Evolutionary conservation across 2,329 filamentous ascomycete species (phyloP).

Genomic region (Cordyceps tenuipes): DNA sequence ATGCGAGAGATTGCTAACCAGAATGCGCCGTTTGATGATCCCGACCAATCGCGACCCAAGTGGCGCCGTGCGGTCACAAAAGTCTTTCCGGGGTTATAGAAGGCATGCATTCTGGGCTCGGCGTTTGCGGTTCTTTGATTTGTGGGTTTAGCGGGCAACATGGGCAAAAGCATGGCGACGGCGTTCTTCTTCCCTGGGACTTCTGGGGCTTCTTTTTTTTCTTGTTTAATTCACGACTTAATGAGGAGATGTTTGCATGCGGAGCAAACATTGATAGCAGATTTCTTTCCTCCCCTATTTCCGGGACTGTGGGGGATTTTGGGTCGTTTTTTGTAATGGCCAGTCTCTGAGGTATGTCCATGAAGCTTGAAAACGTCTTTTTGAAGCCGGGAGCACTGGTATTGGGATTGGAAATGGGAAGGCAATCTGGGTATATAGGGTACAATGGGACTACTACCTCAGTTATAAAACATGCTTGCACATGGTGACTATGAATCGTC

Average conservation of each 20-base stretch:
- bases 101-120: background rate
- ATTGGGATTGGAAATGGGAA: background rate
- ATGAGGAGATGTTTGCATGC: constrained; percentile 1
- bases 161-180: constrained; percentile 8
- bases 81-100: constrained; percentile 31
- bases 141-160: background rate
- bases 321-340: background rate
- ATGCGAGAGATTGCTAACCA: constrained; percentile 36
- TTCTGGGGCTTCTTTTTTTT: background rate
- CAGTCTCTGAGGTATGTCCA: background rate
- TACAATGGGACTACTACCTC: background rate
- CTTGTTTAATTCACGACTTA: constrained; percentile 1
- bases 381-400: background rate
- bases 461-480: background rate
- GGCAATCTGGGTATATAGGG: background rate
- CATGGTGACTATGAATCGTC: background rate
- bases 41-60: constrained; percentile 29
- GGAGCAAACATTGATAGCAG: background rate
- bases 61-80: constrained; percentile 36
- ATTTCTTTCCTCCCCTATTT: background rate
- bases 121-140: background rate
- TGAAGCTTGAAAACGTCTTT: background rate
- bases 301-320: background rate
- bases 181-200: background rate
- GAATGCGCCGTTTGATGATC: constrained; percentile 35